Evolutionary conservation across 2,329 filamentous ascomycete species (phyloP), one percentile per base, ranked within the genome.

Genomic region (Ophiostoma quercus): DNA sequence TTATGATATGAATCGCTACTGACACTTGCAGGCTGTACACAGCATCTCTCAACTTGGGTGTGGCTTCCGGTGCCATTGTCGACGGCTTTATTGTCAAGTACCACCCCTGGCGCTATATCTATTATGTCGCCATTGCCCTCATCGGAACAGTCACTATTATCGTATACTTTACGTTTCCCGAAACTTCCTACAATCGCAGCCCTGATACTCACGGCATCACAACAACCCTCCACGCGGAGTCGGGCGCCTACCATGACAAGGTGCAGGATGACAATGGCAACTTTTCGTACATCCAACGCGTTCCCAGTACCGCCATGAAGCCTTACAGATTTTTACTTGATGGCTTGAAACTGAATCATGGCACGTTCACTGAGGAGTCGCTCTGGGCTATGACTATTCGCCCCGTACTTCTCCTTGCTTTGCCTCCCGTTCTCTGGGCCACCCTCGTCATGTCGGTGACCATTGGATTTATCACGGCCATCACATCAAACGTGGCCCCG

Each of bases 381-480:
- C 69, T 85, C 1, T 75, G 79, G 68, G 83, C 79, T 70, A 80
- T 87, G 73, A 79, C 82, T 69, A 54, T 82, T 8, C 82, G 85
- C 0, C 85, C 85, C 1, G 74, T 87, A 25, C 78, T 80, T 2
- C 76, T 87, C 37, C 80, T 86, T 12, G 70, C 80, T 2, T 78
- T 87, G 0, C 85, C 85, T 5, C 80, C 83, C 0, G 82, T 87
- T 0, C 76, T 87, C 2, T 87, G 84, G 84, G 83, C 83, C 2
- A 82, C 84, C 12, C 76, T 86, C 2, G 81, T 85, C 22, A 81
- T 84, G 76, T 80, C 84, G 1, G 84, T 83, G 2, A 85, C 84
- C 1, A 84, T 87, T 69, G 73, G 72, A 0, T 86, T 87, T 74
- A 75, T 85, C 1, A 82, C 85, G 0, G 84, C 84, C 16, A 82